Base-by-base conservation (phyloP, 805 yeast genomes). In the Starmera quercuum region DNA sequence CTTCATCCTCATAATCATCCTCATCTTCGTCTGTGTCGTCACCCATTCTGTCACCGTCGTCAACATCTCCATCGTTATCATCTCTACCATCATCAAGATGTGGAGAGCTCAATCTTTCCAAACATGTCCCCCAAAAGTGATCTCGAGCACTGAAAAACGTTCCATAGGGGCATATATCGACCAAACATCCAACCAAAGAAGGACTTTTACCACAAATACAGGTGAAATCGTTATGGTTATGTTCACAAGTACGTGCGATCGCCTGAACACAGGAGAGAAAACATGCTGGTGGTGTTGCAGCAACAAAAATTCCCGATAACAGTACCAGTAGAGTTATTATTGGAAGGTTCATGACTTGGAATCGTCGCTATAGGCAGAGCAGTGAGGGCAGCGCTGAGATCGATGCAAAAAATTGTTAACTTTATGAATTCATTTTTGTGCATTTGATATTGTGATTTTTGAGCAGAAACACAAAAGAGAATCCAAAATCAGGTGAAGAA, bases 241-340 rank as follows among this genome's bases (percentile, higher is more conserved):
- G 31, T 4, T 51, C 50, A 41, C 73, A 66, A 40, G 52, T 37
- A 19, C 49, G 47, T 10, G 73, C 41, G 6, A 67, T 47, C 15
- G 49, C 59, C 34, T 56, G 58, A 26, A 65, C 40, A 45, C 77
- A 71, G 24, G 63, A 42, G 14, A 69, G 41, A 40, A 68, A 64
- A 42, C 77, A 71, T 8, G 74, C 73, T 8, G 75, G 77, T 4
- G 75, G 74, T 0, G 73, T 66, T 15, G 69, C 64, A 10, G 25
- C 9, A 16, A 20, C 39, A 5, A 30, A 6, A 7, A 15, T 20
- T 16, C 17, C 16, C 8, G 17, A 7, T 15, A 23, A 14, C 12
- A 30, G 21, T n/a, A n/a, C n/a, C n/a, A n/a, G n/a, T n/a, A n/a
- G n/a, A n/a, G n/a, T n/a, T n/a, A n/a, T n/a, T n/a, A n/a, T n/a